Percentiles rank a stretch among this genome's conserved stretches.
These are phyloP conservation scores for Penicillium sp. DNA, from an alignment of 2,329 filamentous ascomycete species.

Conservation along the genomic window DNA sequence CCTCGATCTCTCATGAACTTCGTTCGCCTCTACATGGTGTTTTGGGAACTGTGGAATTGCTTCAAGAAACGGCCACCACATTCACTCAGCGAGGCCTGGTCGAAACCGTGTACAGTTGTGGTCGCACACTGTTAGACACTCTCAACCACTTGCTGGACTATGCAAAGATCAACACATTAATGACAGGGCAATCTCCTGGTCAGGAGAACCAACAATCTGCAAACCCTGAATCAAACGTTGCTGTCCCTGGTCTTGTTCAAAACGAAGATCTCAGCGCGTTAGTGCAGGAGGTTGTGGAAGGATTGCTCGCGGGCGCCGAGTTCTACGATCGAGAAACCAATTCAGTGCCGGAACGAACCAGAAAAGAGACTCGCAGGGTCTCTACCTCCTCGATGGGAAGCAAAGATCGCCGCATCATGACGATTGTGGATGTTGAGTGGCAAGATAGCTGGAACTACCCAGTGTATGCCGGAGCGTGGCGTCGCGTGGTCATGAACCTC, in stretches of 20 bases:
- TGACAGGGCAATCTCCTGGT: background rate
- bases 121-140: slow-evolving; percentile 50
- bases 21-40: slow-evolving; percentile 46
- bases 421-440: slow-evolving; percentile 51
- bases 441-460: slow-evolving; percentile 51
- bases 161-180: slow-evolving; percentile 36
- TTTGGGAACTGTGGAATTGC: slow-evolving; percentile 41
- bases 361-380: background rate
- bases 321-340: slow-evolving; percentile 21
- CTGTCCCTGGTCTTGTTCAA: slow-evolving; percentile 16
- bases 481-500: slow-evolving; percentile 56
- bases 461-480: slow-evolving; percentile 55
- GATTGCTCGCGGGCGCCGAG: slow-evolving; percentile 27
- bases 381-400: slow-evolving; percentile 5
- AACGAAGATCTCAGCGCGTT: slow-evolving; percentile 22
- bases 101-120: slow-evolving; percentile 48
- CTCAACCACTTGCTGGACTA: slow-evolving; percentile 48
- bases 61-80: slow-evolving; percentile 38
- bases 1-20: slow-evolving; percentile 45
- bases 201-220: background rate
- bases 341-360: background rate
- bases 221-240: background rate
- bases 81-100: slow-evolving; percentile 40
- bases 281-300: slow-evolving; percentile 29
- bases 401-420: slow-evolving; percentile 24